Base-by-base conservation (phyloP, 345 rosid genomes). In the Gossypium rotundifolium region DNA sequence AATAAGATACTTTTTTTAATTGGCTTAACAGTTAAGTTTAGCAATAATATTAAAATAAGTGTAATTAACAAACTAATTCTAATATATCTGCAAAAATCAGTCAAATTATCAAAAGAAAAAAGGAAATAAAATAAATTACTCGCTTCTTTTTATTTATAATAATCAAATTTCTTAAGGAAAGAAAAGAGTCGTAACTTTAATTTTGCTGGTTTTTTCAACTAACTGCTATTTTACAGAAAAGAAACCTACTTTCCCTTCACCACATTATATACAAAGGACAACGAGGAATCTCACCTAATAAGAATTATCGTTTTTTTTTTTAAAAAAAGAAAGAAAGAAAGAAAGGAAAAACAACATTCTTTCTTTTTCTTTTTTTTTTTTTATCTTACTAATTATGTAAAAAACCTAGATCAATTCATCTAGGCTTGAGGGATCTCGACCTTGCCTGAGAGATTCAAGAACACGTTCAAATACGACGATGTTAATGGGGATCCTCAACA, bases 401-500 rank as follows among this genome's bases (percentile, higher is more conserved):
- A 17, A 53, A 53, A 53, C 1, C 66, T 57, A 59, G 6, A 57
- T 0, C 23, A 72, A 40, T 14, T 72, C 54, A 72, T 72, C 75
- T 7, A 75, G 73, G 40, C 40, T 58, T 22, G 38, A 27, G 11
- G 75, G 51, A 16, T 63, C 63, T 14, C n/a, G 58, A 23, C 76
- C 76, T 38, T 65, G 72, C 49, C 73, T 71, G 14, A 78, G 53
- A 44, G 67, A 27, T 60, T 78, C 76, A 63, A 78, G 54, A 22
- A 78, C 11, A 16, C 69, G 80, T 20, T 78, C 73, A 59, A 78
- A 78, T 2, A 65, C 63, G 20, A 46, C 16, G 10, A 49, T 76
- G 73, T 49, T 60, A 29, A 65, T 45, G 27, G 80, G 80, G 55
- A 78, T 78, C 73, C 76, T 62, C 29, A 78, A 60, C 40, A 65